Percentiles rank a stretch among this genome's conserved stretches.
Conservation (phyloP, 352 stramenopile genomes). For the Phytophthora gonapodyides region DNA sequence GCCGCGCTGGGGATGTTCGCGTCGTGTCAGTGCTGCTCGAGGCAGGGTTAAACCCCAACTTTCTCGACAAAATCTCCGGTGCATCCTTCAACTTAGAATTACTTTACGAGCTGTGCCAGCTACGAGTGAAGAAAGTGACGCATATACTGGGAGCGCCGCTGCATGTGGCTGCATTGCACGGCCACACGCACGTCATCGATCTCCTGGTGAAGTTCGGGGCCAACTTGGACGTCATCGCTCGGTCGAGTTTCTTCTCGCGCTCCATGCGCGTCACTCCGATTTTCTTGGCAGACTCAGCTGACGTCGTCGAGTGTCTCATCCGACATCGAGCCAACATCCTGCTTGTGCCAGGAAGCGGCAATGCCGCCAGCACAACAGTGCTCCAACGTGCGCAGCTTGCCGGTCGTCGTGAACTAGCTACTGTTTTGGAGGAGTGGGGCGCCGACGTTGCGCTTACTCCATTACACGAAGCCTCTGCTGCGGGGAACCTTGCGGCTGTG, state of each 20-base stretch:
- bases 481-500: constrained; percentile 56
- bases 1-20: constrained; percentile 57
- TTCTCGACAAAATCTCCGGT: constrained; percentile 79
- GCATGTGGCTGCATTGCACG: constrained; percentile 70
- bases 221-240: constrained; percentile 63
- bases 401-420: constrained; percentile 57
- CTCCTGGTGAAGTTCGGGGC: constrained; percentile 59
- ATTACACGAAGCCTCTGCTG: constrained; percentile 67
- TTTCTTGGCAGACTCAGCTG: constrained; percentile 73
- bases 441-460: constrained; percentile 79
- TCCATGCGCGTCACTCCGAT: constrained; percentile 73
- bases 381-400: constrained; percentile 71
- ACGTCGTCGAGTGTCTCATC: constrained; percentile 70
- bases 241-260: constrained; percentile 67
- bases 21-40: constrained; percentile 64
- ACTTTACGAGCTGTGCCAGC: constrained; percentile 69
- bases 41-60: constrained; percentile 70
- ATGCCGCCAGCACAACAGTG: constrained; percentile 71
- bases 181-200: constrained; percentile 65
- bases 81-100: constrained; percentile 60
- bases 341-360: constrained; percentile 61
- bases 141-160: constrained; percentile 71
- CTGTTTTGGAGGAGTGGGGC: constrained; percentile 71
- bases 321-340: constrained; percentile 72
- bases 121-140: constrained; percentile 66